Evolutionary conservation across 441 rosid species (phyloP).

Genomic region (Pelargonium citronellum): DNA sequence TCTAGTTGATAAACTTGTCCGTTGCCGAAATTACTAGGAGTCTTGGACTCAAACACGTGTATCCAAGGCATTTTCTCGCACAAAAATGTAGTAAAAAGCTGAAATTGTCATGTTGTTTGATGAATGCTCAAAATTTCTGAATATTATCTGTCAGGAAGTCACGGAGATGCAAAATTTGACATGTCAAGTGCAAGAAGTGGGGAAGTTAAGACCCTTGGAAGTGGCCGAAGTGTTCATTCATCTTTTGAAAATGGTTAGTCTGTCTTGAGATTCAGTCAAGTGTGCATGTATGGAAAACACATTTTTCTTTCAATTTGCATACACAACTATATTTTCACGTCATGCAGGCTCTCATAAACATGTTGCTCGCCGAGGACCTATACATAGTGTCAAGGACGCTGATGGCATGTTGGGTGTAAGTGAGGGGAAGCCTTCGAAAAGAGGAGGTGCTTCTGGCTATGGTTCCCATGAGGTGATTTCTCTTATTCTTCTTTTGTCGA

Average conservation of each 20-base stretch:
- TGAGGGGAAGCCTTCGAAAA: slow-evolving; percentile 54
- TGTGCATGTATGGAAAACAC: background rate
- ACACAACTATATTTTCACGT: slow-evolving; percentile 6
- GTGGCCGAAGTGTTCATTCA: slow-evolving; percentile 23
- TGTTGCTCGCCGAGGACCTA: slow-evolving; percentile 38
- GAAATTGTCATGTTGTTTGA: slow-evolving; percentile 2
- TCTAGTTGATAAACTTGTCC: too few species aligned
- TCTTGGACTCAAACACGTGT: too few species aligned
- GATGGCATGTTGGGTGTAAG: slow-evolving; percentile 30
- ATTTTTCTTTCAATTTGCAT: slow-evolving; percentile 8
- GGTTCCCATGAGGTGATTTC: slow-evolving; percentile 51
- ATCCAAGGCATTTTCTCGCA: background rate
- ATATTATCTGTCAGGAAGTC: slow-evolving; percentile 27
- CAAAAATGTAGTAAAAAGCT: slow-evolving; percentile 7
- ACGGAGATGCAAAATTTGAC: slow-evolving; percentile 35
- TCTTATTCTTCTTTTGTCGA: slow-evolving; percentile 15
- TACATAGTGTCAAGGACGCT: slow-evolving; percentile 36
- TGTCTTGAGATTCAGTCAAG: slow-evolving; percentile 13
- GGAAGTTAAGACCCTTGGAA: slow-evolving; percentile 23
- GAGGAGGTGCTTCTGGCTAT: slow-evolving; percentile 47
- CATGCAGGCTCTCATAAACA: slow-evolving; percentile 48
- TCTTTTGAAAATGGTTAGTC: slow-evolving; percentile 38
- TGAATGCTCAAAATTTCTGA: slow-evolving; percentile 2
- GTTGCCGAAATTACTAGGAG: too few species aligned
- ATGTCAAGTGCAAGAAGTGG: slow-evolving; percentile 24